Base-by-base conservation (phyloP, 306 rosid genomes). In the Prinsepia uniflora region DNA sequence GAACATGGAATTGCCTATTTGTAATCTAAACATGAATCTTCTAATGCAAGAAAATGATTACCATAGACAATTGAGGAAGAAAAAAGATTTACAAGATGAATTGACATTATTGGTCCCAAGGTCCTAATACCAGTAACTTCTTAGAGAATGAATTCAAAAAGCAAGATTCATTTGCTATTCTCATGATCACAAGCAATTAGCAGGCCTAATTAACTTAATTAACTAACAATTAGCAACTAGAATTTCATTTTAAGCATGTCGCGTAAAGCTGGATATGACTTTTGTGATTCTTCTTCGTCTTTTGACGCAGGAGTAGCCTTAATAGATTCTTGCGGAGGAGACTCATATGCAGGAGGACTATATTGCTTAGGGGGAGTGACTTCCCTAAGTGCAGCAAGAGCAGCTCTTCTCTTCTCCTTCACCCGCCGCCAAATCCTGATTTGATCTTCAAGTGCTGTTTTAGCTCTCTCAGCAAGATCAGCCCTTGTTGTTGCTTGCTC, bases 401-500 rank as follows among this genome's bases (percentile, higher is more conserved):
- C 89, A 81, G 86, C 87, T 67, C 72, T 92, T 43, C 84, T 88
- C 82, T 80, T 84, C 43, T 76, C 84, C 67, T 72, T 84, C 3
- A 86, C 78, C 69, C 86, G 90, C 67, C 75, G 69, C 36, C 84
- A 81, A 74, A 86, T 85, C 80, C 80, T 87, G 68, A 86, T 65
- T 65, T 79, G 85, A 6, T 84, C 89, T 76, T 92, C 96, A 7
- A 90, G 42, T 36, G 76, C 83, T 22, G 79, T 76, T 72, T 88
- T 92, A 17, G 89, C 90, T 74, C 81, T 88, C 93, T 90, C 96
- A 1, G 98, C 93, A 34, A 78, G 70, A 66, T 90, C 96, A 47
- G 96, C 98, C 46, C 96, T 78, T 45, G 87, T 90, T 0, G 71
- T 56, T 30, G 98, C 98, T 62, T 90, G 98, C 71, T 86, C 98